Conservation (phyloP, 495 filamentous ascomycete genomes). For the Podospora appendiculata region DNA sequence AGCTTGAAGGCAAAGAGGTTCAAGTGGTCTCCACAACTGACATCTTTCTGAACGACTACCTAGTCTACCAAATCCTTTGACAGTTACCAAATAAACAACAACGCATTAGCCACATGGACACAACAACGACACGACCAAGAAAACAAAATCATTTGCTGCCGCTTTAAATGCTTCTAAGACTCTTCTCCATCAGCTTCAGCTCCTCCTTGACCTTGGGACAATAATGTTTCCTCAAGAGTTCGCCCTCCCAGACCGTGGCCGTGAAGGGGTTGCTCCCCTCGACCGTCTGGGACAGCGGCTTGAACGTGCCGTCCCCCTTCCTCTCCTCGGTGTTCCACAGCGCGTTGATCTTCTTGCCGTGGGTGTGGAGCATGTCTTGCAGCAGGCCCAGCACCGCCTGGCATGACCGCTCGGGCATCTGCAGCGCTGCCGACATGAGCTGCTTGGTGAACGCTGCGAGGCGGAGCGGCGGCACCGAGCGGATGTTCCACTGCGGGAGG, state of each 20-base stretch:
- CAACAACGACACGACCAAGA: no score
- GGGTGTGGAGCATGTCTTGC: slow-evolving; percentile 58
- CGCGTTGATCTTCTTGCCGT: slow-evolving; percentile 31
- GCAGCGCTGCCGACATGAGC: slow-evolving; percentile 70
- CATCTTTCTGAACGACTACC: no score
- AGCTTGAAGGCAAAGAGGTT: no score
- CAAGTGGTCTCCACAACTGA: no score
- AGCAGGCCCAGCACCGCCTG: slow-evolving; percentile 69
- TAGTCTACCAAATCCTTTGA: no score
- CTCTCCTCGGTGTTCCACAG: slow-evolving; percentile 63
- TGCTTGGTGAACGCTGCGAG: slow-evolving; percentile 91
- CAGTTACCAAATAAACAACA: no score
- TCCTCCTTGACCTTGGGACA: slow-evolving; percentile 76
- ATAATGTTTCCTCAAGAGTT: slow-evolving; percentile 77
- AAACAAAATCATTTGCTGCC: background rate
- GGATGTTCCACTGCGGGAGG: slow-evolving; percentile 53
- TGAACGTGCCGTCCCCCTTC: slow-evolving; percentile 59
- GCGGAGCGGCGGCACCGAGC: slow-evolving; percentile 63
- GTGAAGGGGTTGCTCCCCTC: slow-evolving; percentile 86
- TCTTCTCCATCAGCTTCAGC: slow-evolving; percentile 63
- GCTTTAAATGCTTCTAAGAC: slow-evolving; percentile 13
- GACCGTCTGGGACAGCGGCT: slow-evolving; percentile 50
- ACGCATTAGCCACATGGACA: no score
- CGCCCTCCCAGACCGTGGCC: slow-evolving; percentile 86
- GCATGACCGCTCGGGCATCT: slow-evolving; percentile 81